Evolutionary conservation across 257 asterid genomes (phyloP), one percentile per base, ranked within the genome.

Genomic region (Vinca minor): DNA sequence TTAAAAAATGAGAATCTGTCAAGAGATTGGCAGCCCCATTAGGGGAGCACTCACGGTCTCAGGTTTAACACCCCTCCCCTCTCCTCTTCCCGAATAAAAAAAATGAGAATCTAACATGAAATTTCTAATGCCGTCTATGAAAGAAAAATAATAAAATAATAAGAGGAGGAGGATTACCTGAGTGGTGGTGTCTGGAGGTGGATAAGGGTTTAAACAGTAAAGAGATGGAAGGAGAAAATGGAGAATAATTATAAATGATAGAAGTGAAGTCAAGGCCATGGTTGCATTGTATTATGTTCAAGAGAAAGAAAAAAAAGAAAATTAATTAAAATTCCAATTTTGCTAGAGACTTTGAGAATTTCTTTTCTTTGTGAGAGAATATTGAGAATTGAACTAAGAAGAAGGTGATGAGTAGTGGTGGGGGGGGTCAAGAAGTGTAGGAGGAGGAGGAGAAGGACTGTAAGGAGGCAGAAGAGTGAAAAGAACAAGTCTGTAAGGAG

Each of bases 401-500:
- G 52, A 61, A 49, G 35, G 13, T 65, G 47, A 13, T 41, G 59
- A 42, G 44, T 9, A 17, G 18, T 8, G 39, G 61, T 12, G 49
- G 47, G 41, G 9, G 34, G 34, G 67, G 65, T 4, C 17, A 49
- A 42, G 41, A 72, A 50, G 20, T 4, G 38, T 17, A 44, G 53
- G 66, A 36, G 64, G 1, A 18, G 53, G 25, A 46, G 38, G 18
- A 57, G 39, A 25, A 47, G 64, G 17, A 34, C 45, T 38, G 62
- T 31, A 52, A 20, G 64, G 23, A 69, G 71, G 64, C 73, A 70
- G 76, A 66, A 18, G 69, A 44, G 71, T 87, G 95, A 85, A 82
- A 87, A 71, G 73, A 87, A 87, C 97, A 79, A 76, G 82, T 79
- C 96, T 59, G 53, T 34, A 26, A 55, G 81, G 76, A 67, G 67